Evolutionary conservation across 2,329 filamentous ascomycete genomes (phyloP).

Genomic region (Phialophora macrospora): DNA sequence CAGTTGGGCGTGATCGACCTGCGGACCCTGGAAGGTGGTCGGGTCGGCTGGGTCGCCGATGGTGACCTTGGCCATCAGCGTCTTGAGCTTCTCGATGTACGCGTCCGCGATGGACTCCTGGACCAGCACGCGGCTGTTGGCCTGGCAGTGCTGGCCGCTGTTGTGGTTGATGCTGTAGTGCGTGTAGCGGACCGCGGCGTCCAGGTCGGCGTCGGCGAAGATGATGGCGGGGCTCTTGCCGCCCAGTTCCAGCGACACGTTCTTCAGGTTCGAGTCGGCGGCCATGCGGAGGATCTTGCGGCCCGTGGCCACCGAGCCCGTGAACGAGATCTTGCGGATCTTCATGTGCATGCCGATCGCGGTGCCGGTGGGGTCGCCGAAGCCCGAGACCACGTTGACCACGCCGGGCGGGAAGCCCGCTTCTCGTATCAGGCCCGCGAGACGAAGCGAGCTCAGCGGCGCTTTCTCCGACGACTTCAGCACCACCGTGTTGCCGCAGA

Average conservation of each 20-base stretch:
- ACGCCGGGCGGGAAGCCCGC: slow-evolving; percentile 57
- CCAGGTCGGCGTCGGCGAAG: slow-evolving; percentile 45
- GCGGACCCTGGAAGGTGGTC: slow-evolving; percentile 62
- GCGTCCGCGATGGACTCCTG: slow-evolving; percentile 58
- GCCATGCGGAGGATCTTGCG: slow-evolving; percentile 42
- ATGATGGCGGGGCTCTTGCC: slow-evolving; percentile 46
- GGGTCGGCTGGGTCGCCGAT: slow-evolving; percentile 48
- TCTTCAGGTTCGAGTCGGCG: slow-evolving; percentile 45
- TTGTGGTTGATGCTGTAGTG: slow-evolving; percentile 42
- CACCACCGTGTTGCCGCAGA: slow-evolving; percentile 53
- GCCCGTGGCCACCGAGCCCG: slow-evolving; percentile 42
- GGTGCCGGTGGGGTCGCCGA: slow-evolving; percentile 61
- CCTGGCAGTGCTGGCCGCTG: slow-evolving; percentile 59
- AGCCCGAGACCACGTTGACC: slow-evolving; percentile 45
- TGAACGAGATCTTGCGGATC: slow-evolving; percentile 45
- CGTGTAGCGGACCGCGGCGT: slow-evolving; percentile 46
- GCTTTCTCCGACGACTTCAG: slow-evolving; percentile 55
- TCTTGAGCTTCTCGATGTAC: slow-evolving; percentile 55
- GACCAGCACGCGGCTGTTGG: slow-evolving; percentile 61
- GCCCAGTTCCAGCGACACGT: slow-evolving; percentile 45
- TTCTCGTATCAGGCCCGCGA: slow-evolving; percentile 47
- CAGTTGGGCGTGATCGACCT: slow-evolving; percentile 69
- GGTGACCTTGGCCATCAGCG: slow-evolving; percentile 44
- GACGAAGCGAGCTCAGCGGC: slow-evolving; percentile 46
- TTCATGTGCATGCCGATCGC: slow-evolving; percentile 46